Percentiles rank a stretch among this genome's conserved stretches.
Conservation (phyloP, 2,329 filamentous ascomycete species). For the Sphaerulina populicola region DNA sequence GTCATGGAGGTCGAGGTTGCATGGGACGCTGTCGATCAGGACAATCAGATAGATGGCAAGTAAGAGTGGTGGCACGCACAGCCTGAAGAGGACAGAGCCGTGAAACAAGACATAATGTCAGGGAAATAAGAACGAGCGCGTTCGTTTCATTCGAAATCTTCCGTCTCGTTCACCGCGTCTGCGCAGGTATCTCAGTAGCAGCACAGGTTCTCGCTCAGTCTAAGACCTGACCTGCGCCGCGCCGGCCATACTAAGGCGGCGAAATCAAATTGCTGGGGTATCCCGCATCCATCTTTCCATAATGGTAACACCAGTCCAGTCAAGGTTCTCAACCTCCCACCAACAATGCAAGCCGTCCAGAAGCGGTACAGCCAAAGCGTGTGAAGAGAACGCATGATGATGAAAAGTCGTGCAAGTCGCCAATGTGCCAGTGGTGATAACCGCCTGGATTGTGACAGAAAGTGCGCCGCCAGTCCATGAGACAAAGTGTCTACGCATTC, state of each 20-base stretch:
- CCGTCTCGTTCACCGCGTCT: not conserved
- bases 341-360: not conserved
- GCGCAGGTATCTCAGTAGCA: not conserved
- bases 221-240: constrained; percentile 4
- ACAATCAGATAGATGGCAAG: too few species aligned
- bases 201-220: constrained; percentile 5
- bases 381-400: not conserved
- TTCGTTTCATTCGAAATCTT: not conserved
- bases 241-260: constrained; percentile 2
- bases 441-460: not conserved
- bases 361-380: not conserved
- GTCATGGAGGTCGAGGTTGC: too few species aligned
- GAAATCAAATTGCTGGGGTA: not conserved
- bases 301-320: not conserved
- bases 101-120: not conserved
- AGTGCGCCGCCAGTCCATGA: not conserved
- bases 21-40: too few species aligned
- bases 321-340: not conserved
- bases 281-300: not conserved
- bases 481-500: not conserved
- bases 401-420: constrained; percentile 8
- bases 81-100: not conserved
- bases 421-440: constrained; percentile 7
- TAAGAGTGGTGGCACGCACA: too few species aligned
- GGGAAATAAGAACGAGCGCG: not conserved